Evolutionary conservation across 805 yeast genomes (phyloP), one percentile per base, ranked within the genome.

Genomic region (Nakazawaea anatomiae): DNA sequence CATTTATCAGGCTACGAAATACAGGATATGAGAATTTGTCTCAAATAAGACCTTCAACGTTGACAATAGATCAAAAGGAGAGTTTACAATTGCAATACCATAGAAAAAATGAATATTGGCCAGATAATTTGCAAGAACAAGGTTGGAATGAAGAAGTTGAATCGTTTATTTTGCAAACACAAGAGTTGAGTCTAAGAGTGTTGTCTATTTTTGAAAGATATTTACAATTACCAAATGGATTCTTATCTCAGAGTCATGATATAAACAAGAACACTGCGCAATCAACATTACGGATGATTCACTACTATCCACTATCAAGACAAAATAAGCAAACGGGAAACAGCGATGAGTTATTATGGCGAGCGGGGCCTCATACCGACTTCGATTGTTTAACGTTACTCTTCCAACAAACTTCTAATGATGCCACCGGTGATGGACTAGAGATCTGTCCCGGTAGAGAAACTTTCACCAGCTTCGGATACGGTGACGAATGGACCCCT

Each of bases 311-410:
- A 18, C 25, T 18, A 2, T 18, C 25, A 18, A 18, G 25, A 18
- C 25, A 18, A 18, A 18, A 18, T 18, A 18, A 18, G 25, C 25
- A 18, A 18, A 18, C 25, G 25, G 25, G 25, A 18, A 43, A 57
- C 66, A 4, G 61, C 46, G 57, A 56, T 31, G 57, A 52, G 6
- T 59, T 55, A 2, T 43, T 54, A 35, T 67, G 72, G 72, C 57
- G 71, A 51, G 69, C 70, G 6, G 71, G 70, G 7, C 69, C 71
- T 2, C 72, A 67, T 52, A 67, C 71, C 5, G 71, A 68, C 47
- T 66, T 67, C 50, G 71, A 67, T 51, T 62, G 68, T 50, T 41
- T 67, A 42, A 68, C 72, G 1, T 51, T 68, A 18, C 53, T 67
- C 39, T 67, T 67, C 49, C 70, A 67, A 55, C 59, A 67, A 54